Evolutionary conservation across 306 rosid genomes (phyloP).

Genomic region (Citrullus mucosospermus): DNA sequence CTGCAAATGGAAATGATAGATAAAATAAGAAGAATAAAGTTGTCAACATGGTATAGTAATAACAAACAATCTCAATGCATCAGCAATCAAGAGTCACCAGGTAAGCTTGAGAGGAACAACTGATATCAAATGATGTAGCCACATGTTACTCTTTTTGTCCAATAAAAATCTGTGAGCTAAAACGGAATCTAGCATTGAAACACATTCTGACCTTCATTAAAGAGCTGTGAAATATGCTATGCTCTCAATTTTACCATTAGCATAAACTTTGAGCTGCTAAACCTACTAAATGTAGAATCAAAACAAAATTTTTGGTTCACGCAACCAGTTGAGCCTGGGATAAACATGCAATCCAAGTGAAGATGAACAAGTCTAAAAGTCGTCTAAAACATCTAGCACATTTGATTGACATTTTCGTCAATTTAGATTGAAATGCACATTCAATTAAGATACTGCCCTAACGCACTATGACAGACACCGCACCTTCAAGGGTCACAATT

Average conservation of each 20-base stretch:
- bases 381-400: background rate
- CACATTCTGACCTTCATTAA: background rate
- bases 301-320: background rate
- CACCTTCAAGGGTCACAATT: conserved; percentile 62
- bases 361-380: background rate
- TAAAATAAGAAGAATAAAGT: background rate
- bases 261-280: background rate
- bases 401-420: background rate
- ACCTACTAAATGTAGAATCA: background rate
- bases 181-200: background rate
- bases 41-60: background rate
- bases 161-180: background rate
- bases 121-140: background rate
- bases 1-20: background rate
- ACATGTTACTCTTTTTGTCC: background rate
- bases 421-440: background rate
- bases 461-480: background rate
- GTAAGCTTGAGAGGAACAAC: background rate
- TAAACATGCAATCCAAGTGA: background rate
- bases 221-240: background rate
- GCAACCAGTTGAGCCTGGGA: background rate
- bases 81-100: background rate
- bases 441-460: background rate
- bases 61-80: background rate
- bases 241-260: background rate